Base-by-base conservation (phyloP, 2,329 filamentous ascomycete genomes). In the Cryphonectria carpinicola region DNA sequence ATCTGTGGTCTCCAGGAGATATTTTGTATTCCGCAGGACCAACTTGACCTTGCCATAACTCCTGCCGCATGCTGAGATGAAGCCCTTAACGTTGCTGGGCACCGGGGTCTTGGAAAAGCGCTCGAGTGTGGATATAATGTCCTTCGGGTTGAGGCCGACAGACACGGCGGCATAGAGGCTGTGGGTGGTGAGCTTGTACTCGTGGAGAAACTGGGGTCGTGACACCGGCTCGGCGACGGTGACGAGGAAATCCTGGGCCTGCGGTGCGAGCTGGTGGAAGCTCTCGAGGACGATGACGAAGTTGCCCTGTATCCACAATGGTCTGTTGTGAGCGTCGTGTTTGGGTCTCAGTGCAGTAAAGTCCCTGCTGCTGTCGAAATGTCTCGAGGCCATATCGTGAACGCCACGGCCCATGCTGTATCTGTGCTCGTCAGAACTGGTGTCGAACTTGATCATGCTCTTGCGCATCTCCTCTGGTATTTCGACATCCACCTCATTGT, bases 41-140 rank as follows among this genome's bases (percentile, higher is more conserved):
- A 98, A 87, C 79, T 97, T 95, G 69, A 97, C 94, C 80, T 97
- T 97, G 73, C 95, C 95, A 78, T 96, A 97, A 65, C 93, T 95
- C 73, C 93, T 90, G 6, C 94, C 96, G 72, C 94, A 96, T 71
- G 90, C 90, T n/a, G 80, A 82, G 73, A 94, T 94, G 80, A 95
- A 97, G 14, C 89, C 84, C 72, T 90, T 88, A 73, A 97, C 93
- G 66, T 90, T 89, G 32, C 92, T 87, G 0, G 94, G 93, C 5
- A 98, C 84, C 8, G 92, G 91, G 4, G 92, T 95, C 82, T 98
- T 98, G 28, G 94, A 95, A 74, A 97, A 90, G 52, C 91, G 88
- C 75, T 97, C 93, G 66, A 98, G 85, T 58, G 93, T 93, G 74
- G 90, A 90, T 75, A 98, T 93, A 72, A 98, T 97, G 79, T 98